Evolutionary conservation across 2,329 filamentous ascomycete genomes (phyloP).

Genomic region (Cytospora mali): DNA sequence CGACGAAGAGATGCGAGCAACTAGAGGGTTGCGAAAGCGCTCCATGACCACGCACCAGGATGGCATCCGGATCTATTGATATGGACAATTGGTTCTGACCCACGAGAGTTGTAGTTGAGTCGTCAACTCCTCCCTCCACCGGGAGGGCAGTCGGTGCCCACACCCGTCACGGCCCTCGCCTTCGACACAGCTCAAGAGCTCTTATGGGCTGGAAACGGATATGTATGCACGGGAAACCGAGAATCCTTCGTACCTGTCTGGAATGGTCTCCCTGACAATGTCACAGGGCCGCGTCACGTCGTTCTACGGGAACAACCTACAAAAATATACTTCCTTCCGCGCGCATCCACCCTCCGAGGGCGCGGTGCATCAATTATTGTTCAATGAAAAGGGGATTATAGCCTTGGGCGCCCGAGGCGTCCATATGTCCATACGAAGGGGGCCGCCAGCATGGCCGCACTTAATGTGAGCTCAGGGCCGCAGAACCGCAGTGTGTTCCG

Average conservation of each 20-base stretch:
- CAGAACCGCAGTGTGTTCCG: slow-evolving; percentile 2
- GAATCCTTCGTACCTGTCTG: neutral
- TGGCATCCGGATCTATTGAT: slow-evolving; percentile 8
- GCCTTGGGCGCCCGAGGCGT: slow-evolving; percentile 81
- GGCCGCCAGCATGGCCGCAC: slow-evolving; percentile 80
- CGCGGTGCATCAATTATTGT: slow-evolving; percentile 81
- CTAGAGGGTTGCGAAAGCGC: neutral
- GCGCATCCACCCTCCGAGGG: slow-evolving; percentile 76
- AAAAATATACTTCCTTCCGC: slow-evolving; percentile 87
- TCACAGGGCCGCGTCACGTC: slow-evolving; percentile 81
- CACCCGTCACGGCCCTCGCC: slow-evolving; percentile 71
- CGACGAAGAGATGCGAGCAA: slow-evolving; percentile 8
- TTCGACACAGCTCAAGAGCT: slow-evolving; percentile 91
- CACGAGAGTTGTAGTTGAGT: slow-evolving; percentile 60
- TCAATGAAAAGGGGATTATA: slow-evolving; percentile 89
- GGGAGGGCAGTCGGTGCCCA: slow-evolving; percentile 64
- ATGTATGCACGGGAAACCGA: slow-evolving; percentile 55
- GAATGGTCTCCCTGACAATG: neutral
- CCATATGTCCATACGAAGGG: slow-evolving; percentile 84
- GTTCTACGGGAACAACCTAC: slow-evolving; percentile 82
- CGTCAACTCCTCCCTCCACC: slow-evolving; percentile 81
- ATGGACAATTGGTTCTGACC: slow-evolving; percentile 8
- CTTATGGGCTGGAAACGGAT: slow-evolving; percentile 90
- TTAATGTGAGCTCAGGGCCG: slow-evolving; percentile 60
- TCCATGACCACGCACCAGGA: neutral